A percentile compares a stretch with the other conserved stretches of the same genome.
phyloP scores from a whole-genome alignment of 2,329 filamentous ascomycete species.

The Thielaviopsis cerberus region DNA sequence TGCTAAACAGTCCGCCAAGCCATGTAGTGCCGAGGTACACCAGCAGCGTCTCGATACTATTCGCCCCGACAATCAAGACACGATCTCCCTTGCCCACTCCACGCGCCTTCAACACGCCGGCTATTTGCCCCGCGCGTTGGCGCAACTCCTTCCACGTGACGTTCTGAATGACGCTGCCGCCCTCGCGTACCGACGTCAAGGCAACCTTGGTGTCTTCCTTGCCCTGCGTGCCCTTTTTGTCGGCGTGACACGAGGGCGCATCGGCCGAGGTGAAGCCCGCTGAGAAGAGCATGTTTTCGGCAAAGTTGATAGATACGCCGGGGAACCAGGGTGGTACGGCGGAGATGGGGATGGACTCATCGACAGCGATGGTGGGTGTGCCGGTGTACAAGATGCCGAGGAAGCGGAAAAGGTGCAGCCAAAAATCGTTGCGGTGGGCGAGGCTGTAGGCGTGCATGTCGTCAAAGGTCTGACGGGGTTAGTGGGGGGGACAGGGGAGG shows the following conservation, averaged over 20 bases:
- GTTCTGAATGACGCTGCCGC: slow-evolving; percentile 33
- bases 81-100: slow-evolving; percentile 56
- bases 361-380: slow-evolving; percentile 39
- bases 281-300: slow-evolving; percentile 61
- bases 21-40: slow-evolving; percentile 52
- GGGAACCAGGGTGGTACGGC: slow-evolving; percentile 59
- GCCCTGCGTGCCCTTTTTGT: slow-evolving; percentile 29
- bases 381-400: slow-evolving; percentile 46
- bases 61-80: slow-evolving; percentile 56
- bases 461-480: slow-evolving; percentile 35
- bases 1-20: slow-evolving; percentile 58
- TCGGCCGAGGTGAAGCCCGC: slow-evolving; percentile 14
- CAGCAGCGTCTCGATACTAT: slow-evolving; percentile 54
- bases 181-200: slow-evolving; percentile 54
- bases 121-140: slow-evolving; percentile 35
- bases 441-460: slow-evolving; percentile 56
- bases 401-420: slow-evolving; percentile 41
- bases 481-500: not conserved
- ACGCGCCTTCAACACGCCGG: slow-evolving; percentile 45
- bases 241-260: slow-evolving; percentile 19
- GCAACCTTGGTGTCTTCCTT: slow-evolving; percentile 59
- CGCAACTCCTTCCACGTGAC: slow-evolving; percentile 53
- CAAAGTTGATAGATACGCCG: slow-evolving; percentile 56
- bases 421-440: slow-evolving; percentile 43
- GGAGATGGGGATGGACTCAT: slow-evolving; percentile 52